These are phyloP conservation scores for Tetracladium marchalianum DNA, from an alignment of 495 filamentous ascomycete genomes.

Conservation along the genomic window DNA sequence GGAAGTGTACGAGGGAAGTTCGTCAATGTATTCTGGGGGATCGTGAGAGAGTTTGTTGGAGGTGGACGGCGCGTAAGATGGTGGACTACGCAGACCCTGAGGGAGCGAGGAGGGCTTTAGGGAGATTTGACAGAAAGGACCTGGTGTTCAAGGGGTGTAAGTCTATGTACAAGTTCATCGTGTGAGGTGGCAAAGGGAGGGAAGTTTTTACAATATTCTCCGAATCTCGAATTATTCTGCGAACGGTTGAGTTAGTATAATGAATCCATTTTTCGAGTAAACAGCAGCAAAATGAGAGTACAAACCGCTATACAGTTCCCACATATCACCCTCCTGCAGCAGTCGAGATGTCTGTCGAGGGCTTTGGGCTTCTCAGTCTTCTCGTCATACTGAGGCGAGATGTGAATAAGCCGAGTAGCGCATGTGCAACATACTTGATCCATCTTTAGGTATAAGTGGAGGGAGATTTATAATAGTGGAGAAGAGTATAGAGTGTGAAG, in stretches of 20 bases:
- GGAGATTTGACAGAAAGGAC: conserved; percentile 47
- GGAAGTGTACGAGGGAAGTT: conserved; percentile 33
- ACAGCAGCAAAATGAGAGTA: neutral
- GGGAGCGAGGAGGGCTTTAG: conserved; percentile 39
- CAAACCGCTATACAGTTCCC: conserved; percentile 52
- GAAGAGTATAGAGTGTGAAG: neutral
- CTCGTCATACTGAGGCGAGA: conserved; percentile 31
- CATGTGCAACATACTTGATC: conserved; percentile 56
- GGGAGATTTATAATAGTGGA: neutral
- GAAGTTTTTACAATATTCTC: conserved; percentile 51
- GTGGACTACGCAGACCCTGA: conserved; percentile 46
- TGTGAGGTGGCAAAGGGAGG: neutral
- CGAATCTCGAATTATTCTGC: conserved; percentile 58
- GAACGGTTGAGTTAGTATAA: conserved; percentile 1
- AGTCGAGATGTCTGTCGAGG: conserved; percentile 42
- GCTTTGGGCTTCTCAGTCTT: conserved; percentile 46
- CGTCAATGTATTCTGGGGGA: conserved; percentile 18
- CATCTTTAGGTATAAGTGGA: neutral
- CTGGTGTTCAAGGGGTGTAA: conserved; percentile 5
- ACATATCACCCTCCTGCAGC: conserved; percentile 61
- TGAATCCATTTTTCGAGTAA: neutral
- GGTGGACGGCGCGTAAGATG: conserved; percentile 36
- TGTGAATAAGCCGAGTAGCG: conserved; percentile 43
- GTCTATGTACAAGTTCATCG: neutral
- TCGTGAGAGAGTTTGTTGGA: conserved; percentile 17